A percentile compares a stretch with the other conserved stretches of the same genome.
Conservation (phyloP, 2,329 filamentous ascomycete genomes). For the Verticillium alfalfae region DNA sequence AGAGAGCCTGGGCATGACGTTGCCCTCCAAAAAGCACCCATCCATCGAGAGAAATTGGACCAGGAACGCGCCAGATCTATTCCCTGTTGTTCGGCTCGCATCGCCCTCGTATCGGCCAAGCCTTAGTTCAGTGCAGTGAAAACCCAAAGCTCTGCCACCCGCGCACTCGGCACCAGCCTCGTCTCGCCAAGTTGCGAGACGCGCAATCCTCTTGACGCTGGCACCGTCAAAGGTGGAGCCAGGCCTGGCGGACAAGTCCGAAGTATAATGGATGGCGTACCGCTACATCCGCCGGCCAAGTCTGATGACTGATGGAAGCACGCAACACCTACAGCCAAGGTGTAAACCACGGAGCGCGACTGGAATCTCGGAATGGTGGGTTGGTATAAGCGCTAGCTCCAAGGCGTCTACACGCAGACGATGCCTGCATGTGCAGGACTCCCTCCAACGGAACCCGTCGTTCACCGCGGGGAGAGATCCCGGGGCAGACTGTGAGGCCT, state of each 20-base stretch:
- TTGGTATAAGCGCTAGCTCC: neutral
- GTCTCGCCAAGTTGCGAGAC: constrained; percentile 11
- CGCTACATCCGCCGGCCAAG: neutral
- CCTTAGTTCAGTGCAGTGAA: neutral
- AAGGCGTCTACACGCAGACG: neutral
- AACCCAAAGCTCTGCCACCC: neutral
- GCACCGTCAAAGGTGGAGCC: neutral
- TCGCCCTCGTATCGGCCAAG: neutral
- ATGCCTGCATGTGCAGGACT: neutral
- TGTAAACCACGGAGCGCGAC: neutral
- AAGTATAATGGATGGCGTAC: neutral
- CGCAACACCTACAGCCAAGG: neutral
- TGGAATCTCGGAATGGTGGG: neutral
- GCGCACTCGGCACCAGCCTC: constrained; percentile 3
- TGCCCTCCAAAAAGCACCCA: neutral
- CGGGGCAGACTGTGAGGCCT: neutral
- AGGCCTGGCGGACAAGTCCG: neutral
- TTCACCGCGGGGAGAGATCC: neutral
- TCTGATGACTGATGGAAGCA: neutral
- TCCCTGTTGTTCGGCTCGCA: neutral
- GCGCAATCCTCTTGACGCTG: constrained; percentile 9
- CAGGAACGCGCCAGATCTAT: neutral
- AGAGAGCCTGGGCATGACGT: neutral
- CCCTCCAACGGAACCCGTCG: neutral
- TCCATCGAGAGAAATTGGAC: neutral